Evolutionary conservation across 169 alveolate genomes (phyloP), one percentile per base, ranked within the genome.

Genomic region (Plasmodium inui): DNA sequence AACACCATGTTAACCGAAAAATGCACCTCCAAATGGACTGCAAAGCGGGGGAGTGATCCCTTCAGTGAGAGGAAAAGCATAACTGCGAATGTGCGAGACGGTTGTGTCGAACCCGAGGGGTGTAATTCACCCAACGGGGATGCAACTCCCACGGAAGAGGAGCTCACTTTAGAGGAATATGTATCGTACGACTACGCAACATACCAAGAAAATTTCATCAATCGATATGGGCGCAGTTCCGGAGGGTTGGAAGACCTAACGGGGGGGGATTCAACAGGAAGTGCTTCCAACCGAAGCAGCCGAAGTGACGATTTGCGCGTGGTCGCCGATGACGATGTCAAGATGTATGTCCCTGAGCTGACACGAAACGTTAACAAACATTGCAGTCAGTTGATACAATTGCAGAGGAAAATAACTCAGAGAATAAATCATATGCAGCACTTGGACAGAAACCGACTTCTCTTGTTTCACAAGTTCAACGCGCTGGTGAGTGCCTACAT

Each of bases 121-220:
- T 50, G 61, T 8, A 17, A 1, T 17, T 12, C 61, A 50, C 37
- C 30, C 17, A 67, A 22, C n/a, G 14, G 76, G 76, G 37, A 67
- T 9, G 76, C 37, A 19, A 12, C 30, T 7, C 39, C 37, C 76
- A 22, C 39, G 37, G 76, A 67, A 14, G 44, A 73, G 76, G 55
- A 44, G 0, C 44, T 84, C 17, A 71, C 71, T 32, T 30, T 85
- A 32, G 10, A 22, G 26, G 93, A 85, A 10, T 88, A 88, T 39
- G 76, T 44, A 88, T 17, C 70, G 19, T 88, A 88, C 71, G 88
- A 88, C 34, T 88, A 88, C 50, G 81, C 94, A 30, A 88, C 32
- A 57, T 88, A 88, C 70, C 89, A 88, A 88, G 94, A 88, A 61
- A 30, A 57, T 55, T 88, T 88, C 71, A 39, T 88, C 12, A 30